Evolutionary conservation across 768 basidiomycete genomes (phyloP).

Genomic region (Clitopilus passeckerianus): DNA sequence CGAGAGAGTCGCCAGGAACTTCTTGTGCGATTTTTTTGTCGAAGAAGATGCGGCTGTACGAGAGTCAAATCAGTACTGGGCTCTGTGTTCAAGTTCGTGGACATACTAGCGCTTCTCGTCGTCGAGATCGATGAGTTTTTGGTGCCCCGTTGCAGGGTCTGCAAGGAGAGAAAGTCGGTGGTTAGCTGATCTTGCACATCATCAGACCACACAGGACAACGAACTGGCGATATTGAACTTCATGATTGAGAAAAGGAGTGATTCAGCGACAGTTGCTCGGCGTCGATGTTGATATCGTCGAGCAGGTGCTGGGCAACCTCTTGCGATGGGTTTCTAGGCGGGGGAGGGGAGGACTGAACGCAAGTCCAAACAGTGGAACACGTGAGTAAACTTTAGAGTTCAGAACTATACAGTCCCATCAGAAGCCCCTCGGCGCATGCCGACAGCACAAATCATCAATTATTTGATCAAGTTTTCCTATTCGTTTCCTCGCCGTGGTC

Average conservation of each 20-base stretch:
- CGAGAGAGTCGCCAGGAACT: conserved; percentile 84
- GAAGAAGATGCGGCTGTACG: conserved; percentile 87
- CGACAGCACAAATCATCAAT: conserved; percentile 11
- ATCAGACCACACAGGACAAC: not conserved
- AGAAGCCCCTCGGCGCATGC: conserved; percentile 38
- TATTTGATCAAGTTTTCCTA: not conserved
- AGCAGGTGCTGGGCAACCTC: conserved; percentile 30
- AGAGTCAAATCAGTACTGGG: not conserved
- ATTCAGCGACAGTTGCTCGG: conserved; percentile 6
- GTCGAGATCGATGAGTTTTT: conserved; percentile 94
- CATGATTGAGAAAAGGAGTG: conserved; percentile 50
- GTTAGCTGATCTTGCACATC: not conserved
- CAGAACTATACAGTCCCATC: conserved; percentile 51
- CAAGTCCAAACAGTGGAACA: conserved; percentile 30
- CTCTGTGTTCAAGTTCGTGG: not conserved
- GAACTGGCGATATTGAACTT: conserved; percentile 96
- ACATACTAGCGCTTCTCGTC: conserved; percentile 84
- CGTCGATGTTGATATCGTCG: not conserved
- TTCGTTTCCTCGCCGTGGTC: conserved; percentile 11
- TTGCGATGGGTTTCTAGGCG: conserved; percentile 28
- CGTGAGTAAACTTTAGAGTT: conserved; percentile 44
- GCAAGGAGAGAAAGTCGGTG: conserved; percentile 12
- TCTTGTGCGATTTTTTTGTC: conserved; percentile 97
- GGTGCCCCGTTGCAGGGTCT: conserved; percentile 97
- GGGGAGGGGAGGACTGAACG: conserved; percentile 20